Evolutionary conservation across 352 stramenopile species (phyloP), one percentile per base, ranked within the genome.

Genomic region (Phytophthora pseudosyringae): DNA sequence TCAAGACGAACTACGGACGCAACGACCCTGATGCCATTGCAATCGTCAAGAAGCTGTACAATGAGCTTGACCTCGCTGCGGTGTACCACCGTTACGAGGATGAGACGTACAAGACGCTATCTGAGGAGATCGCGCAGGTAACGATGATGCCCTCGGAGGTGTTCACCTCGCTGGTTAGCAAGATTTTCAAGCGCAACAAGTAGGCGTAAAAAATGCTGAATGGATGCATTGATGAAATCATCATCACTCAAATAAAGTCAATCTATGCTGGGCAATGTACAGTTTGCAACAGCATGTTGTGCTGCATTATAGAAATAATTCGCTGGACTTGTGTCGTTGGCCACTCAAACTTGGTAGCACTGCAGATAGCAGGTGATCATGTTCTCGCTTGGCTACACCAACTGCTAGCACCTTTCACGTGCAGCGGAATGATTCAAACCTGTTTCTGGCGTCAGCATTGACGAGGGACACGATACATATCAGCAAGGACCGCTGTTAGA

Each of bases 101-200:
- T 59, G 83, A 96, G 32, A 93, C 76, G 52, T 97, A 98, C 80
- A 77, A 81, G 57, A 69, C 89, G 45, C 75, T 98, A n/a, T 78
- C 85, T 36, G 66, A 82, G 18, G 75, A 81, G 45, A 97, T 98
- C 60, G 80, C 80, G 55, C 75, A 87, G 40, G 79, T 98, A 41
- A 89, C 72, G 63, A 75, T 84, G 52, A 94, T 97, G 79, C 96
- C 93, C 29, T 88, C 83, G 40, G 87, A 96, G 28, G 87, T 99
- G 41, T 99, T 98, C 79, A 88, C 93, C 32, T 84, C 95, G 63
- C 84, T 99, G 31, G 78, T 99, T 36, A 89, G 78, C 51, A 99
- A 98, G 79, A 98, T 98, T 76, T 98, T 98, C 88, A 99, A 98
- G 78, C 92, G 97, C 64, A 90, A 86, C 61, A 98, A 99, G 81